Evolutionary conservation across 2,329 filamentous ascomycete genomes (phyloP).

Genomic region (Fusarium mundagurra): DNA sequence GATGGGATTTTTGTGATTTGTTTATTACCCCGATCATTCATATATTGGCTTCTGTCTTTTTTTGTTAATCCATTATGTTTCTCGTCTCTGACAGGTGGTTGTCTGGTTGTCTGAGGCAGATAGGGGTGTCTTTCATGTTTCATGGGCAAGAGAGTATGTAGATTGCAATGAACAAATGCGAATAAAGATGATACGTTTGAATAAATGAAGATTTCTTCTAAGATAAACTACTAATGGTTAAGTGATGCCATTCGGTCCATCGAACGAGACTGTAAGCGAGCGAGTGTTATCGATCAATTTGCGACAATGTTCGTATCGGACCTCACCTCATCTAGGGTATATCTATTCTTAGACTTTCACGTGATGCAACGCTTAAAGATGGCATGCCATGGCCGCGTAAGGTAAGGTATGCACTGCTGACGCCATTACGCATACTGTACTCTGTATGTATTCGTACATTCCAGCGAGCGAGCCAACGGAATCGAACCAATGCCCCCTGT

Average conservation of each 20-base stretch:
- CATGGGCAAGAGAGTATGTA: too few relatives aligned
- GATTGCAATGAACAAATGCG: neutral
- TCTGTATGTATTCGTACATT: neutral
- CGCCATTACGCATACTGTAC: constrained; percentile 18
- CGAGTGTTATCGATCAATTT: neutral
- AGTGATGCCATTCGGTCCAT: neutral
- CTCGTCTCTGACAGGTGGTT: neutral
- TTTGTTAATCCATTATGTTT: neutral
- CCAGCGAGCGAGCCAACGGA: constrained; percentile 1
- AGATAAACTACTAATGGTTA: neutral
- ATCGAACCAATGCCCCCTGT: neutral
- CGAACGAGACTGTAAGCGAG: neutral
- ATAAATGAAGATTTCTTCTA: neutral
- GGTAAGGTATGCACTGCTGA: constrained; percentile 18
- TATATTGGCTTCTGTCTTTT: neutral
- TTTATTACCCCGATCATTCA: neutral
- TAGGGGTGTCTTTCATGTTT: neutral
- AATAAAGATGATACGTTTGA: neutral
- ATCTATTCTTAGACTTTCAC: constrained; percentile 26
- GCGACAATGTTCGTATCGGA: constrained; percentile 3
- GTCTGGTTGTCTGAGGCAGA: neutral
- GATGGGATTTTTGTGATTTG: neutral
- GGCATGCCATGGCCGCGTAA: constrained; percentile 11
- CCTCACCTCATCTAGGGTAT: neutral
- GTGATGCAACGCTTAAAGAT: constrained; percentile 1